Base-by-base conservation (phyloP, 1,139 yeast genomes). In the Suhomyces panamericanus region DNA sequence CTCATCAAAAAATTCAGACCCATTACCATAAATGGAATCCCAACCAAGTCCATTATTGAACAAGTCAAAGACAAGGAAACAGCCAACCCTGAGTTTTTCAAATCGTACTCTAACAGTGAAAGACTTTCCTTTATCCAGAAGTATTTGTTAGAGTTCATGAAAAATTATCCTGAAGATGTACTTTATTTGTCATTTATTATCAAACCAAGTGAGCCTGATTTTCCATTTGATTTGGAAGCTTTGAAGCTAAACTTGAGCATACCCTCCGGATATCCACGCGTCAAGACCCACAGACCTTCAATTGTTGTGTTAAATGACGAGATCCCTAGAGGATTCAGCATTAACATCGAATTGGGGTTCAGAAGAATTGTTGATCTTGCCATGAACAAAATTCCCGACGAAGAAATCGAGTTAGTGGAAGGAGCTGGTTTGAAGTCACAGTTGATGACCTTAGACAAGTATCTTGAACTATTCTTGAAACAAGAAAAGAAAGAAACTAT, bases 201-300 rank as follows among this genome's bases (percentile, higher is more conserved):
- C n/a, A 53, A 56, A 16, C 91, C 93, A 0, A 73, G 85, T 0
- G 93, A 85, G 58, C 91, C 91, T 0, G 87, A 85, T 34, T 86
- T 86, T 57, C 87, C 91, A 0, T 85, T 74, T 57, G 88, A 83
- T 47, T 62, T 86, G 27, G 75, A 73, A 8, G 55, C 60, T 15
- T 67, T 86, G 44, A 70, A 76, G 41, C 55, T 85, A 29, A 75
- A 78, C 43, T 61, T 86, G 39, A 65, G 73, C 39, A 67, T 86
- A 4, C 90, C 93, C 0, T 55, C 60, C 2, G 65, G 64, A 26
- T 85, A 83, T 55, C 91, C 91, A 0, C 54, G 62, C 32, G 60
- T 59, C 24, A 56, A 52, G 37, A 56, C 54, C 14, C 59, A 56
- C 2, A 49, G 53, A 20, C 83, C 84, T 1, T 62, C 74, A 5